Evolutionary conservation across 2,329 filamentous ascomycete genomes (phyloP).

Genomic region (Chrysosporium keratinophilum): DNA sequence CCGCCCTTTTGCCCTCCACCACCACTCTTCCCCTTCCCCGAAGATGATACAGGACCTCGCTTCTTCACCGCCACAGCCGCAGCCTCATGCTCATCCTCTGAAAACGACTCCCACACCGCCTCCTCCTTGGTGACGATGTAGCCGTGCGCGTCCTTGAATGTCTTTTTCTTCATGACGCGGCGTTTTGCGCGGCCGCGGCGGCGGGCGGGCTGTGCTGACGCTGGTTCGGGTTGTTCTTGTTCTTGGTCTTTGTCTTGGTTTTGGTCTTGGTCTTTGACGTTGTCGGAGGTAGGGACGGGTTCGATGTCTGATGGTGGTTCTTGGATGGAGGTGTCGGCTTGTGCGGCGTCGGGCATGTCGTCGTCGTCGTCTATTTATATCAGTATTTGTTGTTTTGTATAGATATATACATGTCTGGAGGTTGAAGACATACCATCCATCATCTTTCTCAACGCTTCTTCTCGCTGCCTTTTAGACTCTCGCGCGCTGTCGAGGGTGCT

Average conservation of each 20-base stretch:
- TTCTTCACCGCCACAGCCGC: slow-evolving; percentile 39
- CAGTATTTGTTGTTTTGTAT: too few species aligned
- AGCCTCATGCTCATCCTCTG: slow-evolving; percentile 64
- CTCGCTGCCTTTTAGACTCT: slow-evolving; percentile 50
- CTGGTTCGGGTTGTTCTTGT: slow-evolving; percentile 15
- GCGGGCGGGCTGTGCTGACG: slow-evolving; percentile 42
- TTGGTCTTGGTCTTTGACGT: too few species aligned
- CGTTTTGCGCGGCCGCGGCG: slow-evolving; percentile 68
- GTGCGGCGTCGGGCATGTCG: slow-evolving; percentile 46
- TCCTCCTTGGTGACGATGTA: slow-evolving; percentile 87
- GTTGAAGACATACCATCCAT: slow-evolving; percentile 53
- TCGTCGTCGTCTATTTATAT: slow-evolving; percentile 48
- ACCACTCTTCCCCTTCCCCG: slow-evolving; percentile 44
- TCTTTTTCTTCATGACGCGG: slow-evolving; percentile 78
- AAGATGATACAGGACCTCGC: too few species aligned
- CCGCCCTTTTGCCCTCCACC: slow-evolving; percentile 48
- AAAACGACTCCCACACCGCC: slow-evolving; percentile 80
- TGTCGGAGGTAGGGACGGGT: too few species aligned
- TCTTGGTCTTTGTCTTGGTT: too few species aligned
- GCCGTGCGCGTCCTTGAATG: slow-evolving; percentile 74
- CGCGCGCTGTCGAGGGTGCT: slow-evolving; percentile 30
- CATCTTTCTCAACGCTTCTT: slow-evolving; percentile 59
- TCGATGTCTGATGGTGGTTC: too few species aligned
- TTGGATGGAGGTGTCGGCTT: slow-evolving; percentile 26
- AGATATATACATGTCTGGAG: slow-evolving; percentile 21